A percentile compares a stretch with the other conserved stretches of the same genome.
Conservation (phyloP, 441 rosid genomes). For the Raphanus hybrid region DNA sequence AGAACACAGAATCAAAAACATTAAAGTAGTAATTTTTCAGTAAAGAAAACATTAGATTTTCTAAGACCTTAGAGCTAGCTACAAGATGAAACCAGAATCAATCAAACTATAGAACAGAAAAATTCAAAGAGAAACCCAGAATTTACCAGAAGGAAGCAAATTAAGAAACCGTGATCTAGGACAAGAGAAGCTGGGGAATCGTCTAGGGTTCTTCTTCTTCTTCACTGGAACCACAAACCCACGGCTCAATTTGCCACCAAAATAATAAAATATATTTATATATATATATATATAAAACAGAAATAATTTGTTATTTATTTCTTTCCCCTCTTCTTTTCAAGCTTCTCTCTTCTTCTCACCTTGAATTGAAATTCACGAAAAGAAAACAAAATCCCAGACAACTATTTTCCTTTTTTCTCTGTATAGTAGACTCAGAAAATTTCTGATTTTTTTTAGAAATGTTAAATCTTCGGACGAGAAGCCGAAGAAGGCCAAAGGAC, state of each 20-base stretch:
- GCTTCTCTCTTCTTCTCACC: slow-evolving; percentile 16
- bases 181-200: slow-evolving; percentile 15
- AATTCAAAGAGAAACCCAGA: too few relatives aligned
- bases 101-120: slow-evolving; percentile 28
- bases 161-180: slow-evolving; percentile 40
- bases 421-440: slow-evolving; percentile 18
- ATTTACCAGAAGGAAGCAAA: too few relatives aligned
- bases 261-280: not conserved
- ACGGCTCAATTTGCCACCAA: slow-evolving; percentile 40
- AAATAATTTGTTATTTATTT: slow-evolving; percentile 4
- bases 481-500: slow-evolving; percentile 45
- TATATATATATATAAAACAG: not conserved
- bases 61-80: not conserved
- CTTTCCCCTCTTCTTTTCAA: slow-evolving; percentile 20
- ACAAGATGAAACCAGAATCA: slow-evolving; percentile 7
- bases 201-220: slow-evolving; percentile 46
- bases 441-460: slow-evolving; percentile 11
- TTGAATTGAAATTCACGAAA: slow-evolving; percentile 13
- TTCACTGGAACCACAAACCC: slow-evolving; percentile 29
- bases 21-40: not conserved
- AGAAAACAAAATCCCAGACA: not conserved
- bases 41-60: not conserved
- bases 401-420: not conserved
- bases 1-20: slow-evolving; percentile 7
- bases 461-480: slow-evolving; percentile 41